Conservation (phyloP, 2,329 filamentous ascomycete genomes). For the Boeremia lycopersici region DNA sequence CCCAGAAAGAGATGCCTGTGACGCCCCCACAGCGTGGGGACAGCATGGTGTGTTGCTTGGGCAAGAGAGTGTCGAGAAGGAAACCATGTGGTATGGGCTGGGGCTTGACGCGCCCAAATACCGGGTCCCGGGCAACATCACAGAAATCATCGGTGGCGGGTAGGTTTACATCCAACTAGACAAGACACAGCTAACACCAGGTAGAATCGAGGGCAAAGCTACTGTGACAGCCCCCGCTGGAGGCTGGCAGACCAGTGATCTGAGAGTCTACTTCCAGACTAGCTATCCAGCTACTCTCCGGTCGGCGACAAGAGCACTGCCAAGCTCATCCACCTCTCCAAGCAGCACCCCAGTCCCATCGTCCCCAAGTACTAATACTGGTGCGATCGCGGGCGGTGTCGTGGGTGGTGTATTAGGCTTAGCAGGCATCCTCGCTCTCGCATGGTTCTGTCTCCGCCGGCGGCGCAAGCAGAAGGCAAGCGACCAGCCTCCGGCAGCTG, state of each 20-base stretch:
- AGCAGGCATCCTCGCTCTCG: not conserved
- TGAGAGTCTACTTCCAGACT: constrained; percentile 53
- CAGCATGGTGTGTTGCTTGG: constrained; percentile 61
- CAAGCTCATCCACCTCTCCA: not conserved
- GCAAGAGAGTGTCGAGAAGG: constrained; percentile 41
- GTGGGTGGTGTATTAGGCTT: not conserved
- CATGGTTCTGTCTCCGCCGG: not conserved
- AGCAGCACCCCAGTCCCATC: not conserved
- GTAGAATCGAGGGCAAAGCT: constrained; percentile 54
- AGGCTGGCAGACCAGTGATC: constrained; percentile 56
- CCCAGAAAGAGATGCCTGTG: constrained; percentile 53
- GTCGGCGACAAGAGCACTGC: not conserved
- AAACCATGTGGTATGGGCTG: not conserved
- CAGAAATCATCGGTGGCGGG: not conserved
- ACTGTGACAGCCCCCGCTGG: constrained; percentile 56
- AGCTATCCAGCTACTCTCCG: not conserved
- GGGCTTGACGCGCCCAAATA: not conserved
- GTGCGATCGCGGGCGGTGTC: not conserved
- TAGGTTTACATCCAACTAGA: not conserved
- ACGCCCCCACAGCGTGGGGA: constrained; percentile 56
- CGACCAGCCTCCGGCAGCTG: not conserved
- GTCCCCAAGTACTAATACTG: not conserved
- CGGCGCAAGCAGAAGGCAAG: not conserved
- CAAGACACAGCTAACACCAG: not conserved
- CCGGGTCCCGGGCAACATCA: not conserved